phyloP scores from a whole-genome alignment of 2,329 filamentous ascomycete species.

The Cephalotrichum gorgonifer region DNA sequence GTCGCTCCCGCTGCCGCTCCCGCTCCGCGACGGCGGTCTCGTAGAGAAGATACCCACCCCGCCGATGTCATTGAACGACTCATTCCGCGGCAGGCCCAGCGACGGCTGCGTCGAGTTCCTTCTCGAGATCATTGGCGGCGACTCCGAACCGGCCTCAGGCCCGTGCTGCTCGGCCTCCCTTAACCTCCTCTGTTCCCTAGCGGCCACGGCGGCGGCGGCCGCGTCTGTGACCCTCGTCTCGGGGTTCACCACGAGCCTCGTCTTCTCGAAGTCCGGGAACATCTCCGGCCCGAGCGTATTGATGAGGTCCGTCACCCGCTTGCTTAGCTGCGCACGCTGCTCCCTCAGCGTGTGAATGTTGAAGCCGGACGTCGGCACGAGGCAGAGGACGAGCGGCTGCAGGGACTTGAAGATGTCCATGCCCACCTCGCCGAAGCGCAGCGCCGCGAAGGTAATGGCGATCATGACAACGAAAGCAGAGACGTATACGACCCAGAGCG shows the following conservation, averaged over 20 bases:
- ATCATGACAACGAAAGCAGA: slow-evolving; percentile 75
- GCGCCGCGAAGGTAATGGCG: slow-evolving; percentile 79
- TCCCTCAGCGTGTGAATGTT: slow-evolving; percentile 69
- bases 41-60: slow-evolving; percentile 85
- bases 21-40: slow-evolving; percentile 67
- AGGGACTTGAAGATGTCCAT: slow-evolving; percentile 98
- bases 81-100: slow-evolving; percentile 63
- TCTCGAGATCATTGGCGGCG: slow-evolving; percentile 28
- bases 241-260: slow-evolving; percentile 55
- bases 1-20: slow-evolving; percentile 65
- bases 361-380: slow-evolving; percentile 77
- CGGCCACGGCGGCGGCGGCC: slow-evolving; percentile 7
- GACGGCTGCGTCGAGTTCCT: slow-evolving; percentile 44
- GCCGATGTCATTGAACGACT: slow-evolving; percentile 86
- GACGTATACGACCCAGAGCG: slow-evolving; percentile 66
- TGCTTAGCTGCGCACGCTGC: slow-evolving; percentile 62
- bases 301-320: slow-evolving; percentile 81
- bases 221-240: slow-evolving; percentile 17
- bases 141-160: slow-evolving; percentile 22
- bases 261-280: slow-evolving; percentile 88
- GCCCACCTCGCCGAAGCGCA: slow-evolving; percentile 93
- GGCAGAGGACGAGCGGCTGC: slow-evolving; percentile 72
- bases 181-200: slow-evolving; percentile 15
- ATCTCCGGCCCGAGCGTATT: slow-evolving; percentile 93
- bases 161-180: slow-evolving; percentile 40